Percentiles rank a stretch among this genome's conserved stretches.
phyloP scores from a whole-genome alignment of 2,329 filamentous ascomycete species.

The Fusarium transvaalense region DNA sequence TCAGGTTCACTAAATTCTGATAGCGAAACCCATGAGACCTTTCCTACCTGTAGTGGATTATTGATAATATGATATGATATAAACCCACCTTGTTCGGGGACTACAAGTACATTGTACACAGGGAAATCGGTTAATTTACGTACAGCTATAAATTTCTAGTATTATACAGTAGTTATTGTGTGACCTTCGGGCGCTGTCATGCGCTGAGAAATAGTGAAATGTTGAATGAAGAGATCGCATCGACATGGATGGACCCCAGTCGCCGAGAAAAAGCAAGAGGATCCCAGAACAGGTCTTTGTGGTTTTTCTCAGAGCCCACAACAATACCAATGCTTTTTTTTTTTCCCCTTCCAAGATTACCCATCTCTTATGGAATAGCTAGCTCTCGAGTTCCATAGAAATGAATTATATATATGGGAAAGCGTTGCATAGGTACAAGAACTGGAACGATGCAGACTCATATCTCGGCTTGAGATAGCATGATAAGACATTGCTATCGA shows the following conservation, averaged over 20 bases:
- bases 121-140: slow-evolving; percentile 23
- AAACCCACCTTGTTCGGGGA: slow-evolving; percentile 1
- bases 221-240: not conserved
- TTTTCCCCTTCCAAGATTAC: too few relatives aligned
- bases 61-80: slow-evolving; percentile 19
- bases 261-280: not conserved
- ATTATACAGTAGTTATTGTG: slow-evolving; percentile 4
- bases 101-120: not conserved
- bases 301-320: not conserved
- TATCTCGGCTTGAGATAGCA: too few relatives aligned
- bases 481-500: too few relatives aligned
- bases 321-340: not conserved
- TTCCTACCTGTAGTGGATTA: not conserved
- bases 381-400: not conserved
- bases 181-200: slow-evolving; percentile 1
- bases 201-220: slow-evolving; percentile 8
- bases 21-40: not conserved
- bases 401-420: not conserved
- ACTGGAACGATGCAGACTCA: not conserved
- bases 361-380: not conserved
- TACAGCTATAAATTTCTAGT: slow-evolving; percentile 15
- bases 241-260: not conserved
- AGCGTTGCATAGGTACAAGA: not conserved
- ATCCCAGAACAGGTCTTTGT: not conserved
- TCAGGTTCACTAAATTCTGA: slow-evolving; percentile 2